Evolutionary conservation across 225 moss, liverwort and hornwort genomes (phyloP).

Genomic region (Marchantia paleacea): DNA sequence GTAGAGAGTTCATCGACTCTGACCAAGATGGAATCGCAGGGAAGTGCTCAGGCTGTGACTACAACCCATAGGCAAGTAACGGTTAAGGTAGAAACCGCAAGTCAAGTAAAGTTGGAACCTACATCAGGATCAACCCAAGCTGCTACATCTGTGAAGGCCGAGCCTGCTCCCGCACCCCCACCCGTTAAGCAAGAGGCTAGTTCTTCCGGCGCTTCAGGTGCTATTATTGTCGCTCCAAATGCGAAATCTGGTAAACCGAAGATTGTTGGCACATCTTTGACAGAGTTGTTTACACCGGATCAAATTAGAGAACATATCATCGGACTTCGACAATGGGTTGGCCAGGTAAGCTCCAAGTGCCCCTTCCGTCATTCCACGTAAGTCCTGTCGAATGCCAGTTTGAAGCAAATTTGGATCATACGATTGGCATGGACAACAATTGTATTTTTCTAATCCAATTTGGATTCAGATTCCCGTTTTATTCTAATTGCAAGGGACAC

Average conservation of each 20-base stretch:
- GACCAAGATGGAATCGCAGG: constrained; percentile 52
- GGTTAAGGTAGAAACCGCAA: constrained; percentile 52
- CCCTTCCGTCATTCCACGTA: no score
- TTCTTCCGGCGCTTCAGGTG: constrained; percentile 15
- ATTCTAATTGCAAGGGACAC: no score
- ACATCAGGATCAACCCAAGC: constrained; percentile 26
- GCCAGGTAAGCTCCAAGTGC: constrained; percentile 54
- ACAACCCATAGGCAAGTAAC: constrained; percentile 42
- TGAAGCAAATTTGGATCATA: no score
- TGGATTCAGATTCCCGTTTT: no score
- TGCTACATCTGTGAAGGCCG: constrained; percentile 44
- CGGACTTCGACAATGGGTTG: constrained; percentile 98
- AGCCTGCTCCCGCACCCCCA: constrained; percentile 34
- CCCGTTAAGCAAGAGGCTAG: constrained; percentile 34
- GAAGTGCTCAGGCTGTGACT: constrained; percentile 29
- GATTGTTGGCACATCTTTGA: constrained; percentile 90
- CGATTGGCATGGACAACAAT: no score
- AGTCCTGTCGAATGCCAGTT: no score
- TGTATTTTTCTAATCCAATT: no score
- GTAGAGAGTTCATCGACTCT: constrained; percentile 35
- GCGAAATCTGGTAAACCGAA: constrained; percentile 80
- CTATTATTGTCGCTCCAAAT: constrained; percentile 30
- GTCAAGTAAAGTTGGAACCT: constrained; percentile 44
- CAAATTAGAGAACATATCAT: constrained; percentile 91
- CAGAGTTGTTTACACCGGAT: constrained; percentile 90